phyloP scores from a whole-genome alignment of 345 rosid species.

The Heritiera fomes region DNA sequence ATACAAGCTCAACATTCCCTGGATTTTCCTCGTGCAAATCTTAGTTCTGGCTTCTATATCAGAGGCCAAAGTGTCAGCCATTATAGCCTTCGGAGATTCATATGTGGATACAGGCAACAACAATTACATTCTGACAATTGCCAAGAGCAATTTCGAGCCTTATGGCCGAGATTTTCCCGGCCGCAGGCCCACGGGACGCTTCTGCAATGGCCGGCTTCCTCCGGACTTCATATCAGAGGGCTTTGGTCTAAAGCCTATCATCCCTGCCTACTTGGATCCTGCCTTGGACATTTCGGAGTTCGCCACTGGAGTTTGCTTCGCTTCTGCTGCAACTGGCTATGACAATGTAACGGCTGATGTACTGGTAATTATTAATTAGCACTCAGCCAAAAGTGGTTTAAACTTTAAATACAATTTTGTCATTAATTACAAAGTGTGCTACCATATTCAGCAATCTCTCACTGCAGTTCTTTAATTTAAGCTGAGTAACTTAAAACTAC shows the following conservation, averaged over 20 bases:
- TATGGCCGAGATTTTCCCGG: slow-evolving; percentile 62
- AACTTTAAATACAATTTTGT: too few relatives aligned
- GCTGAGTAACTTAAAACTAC: too few relatives aligned
- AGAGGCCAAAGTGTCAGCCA: slow-evolving; percentile 48
- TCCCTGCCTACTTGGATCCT: slow-evolving; percentile 69
- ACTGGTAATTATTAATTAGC: slow-evolving; percentile 39
- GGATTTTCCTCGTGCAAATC: slow-evolving; percentile 15
- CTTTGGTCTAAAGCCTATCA: slow-evolving; percentile 47
- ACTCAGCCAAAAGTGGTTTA: background rate
- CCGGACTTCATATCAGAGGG: slow-evolving; percentile 58
- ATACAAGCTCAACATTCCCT: background rate
- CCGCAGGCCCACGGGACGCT: slow-evolving; percentile 54
- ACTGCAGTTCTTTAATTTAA: too few relatives aligned
- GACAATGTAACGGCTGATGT: slow-evolving; percentile 60
- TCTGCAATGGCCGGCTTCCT: slow-evolving; percentile 61
- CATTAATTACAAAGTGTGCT: too few relatives aligned
- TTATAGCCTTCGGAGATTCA: slow-evolving; percentile 69
- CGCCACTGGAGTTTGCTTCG: slow-evolving; percentile 64
- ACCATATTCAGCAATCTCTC: too few relatives aligned
- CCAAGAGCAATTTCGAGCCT: slow-evolving; percentile 58
- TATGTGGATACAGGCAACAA: slow-evolving; percentile 66
- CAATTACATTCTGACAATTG: slow-evolving; percentile 51
- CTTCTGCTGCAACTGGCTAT: slow-evolving; percentile 62
- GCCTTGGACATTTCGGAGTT: slow-evolving; percentile 48
- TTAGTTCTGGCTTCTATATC: background rate